Base-by-base conservation (phyloP, 2,329 filamentous ascomycete genomes). In the Colletotrichum scovillei region DNA sequence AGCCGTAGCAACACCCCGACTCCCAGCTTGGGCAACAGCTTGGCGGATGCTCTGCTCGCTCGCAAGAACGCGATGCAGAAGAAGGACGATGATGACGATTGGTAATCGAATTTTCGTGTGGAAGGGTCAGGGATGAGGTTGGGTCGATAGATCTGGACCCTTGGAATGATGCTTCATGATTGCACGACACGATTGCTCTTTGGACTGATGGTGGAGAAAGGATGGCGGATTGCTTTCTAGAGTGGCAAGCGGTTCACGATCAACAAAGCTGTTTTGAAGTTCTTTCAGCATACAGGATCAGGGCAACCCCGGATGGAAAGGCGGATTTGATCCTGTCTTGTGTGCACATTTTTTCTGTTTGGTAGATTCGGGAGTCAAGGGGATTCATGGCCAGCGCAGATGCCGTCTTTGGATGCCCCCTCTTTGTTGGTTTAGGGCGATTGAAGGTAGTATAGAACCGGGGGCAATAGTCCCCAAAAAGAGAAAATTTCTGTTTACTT, bases 21-120 rank as follows among this genome's bases (percentile, higher is more conserved):
- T 49, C 90, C 92, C 16, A 94, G 92, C 80, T 81, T 95, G 74
- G 92, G 90, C 4, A 93, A 92, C 62, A 94, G 93, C 58, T 83
- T 97, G 76, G 94, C 94, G 2, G 93, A 95, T 80, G 93, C 93
- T n/a, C 84, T 97, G 77, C 85, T 93, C 77, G 92, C 93, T 56
- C 88, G 94, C 78, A 93, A 95, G 85, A 91, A 90, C 76, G 93
- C 92, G 6, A 94, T 95, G 92, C 91, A 92, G 78, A 90, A 88
- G 78, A 90, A 90, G 81, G 87, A 90, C 69, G 89, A 92, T 24
- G 91, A 93, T 22, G 92, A 93, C 59, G 91, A 94, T 79, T 93
- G 92, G 92, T 93, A 81, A 78, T 65, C 59, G 67, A 64, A 32
- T 52, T 24, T 24, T 59, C 49, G 55, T 72, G 69, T 76, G 58